Conservation (phyloP, 306 rosid genomes). For the Medicago truncatula region MtrunA17r5.0-ANR NC_053042.1:15469001-15469500, state of each 20-base stretch:
- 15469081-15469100: constrained; percentile 11
- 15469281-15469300: background rate
- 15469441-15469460: constrained; percentile 34
- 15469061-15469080: constrained; percentile 26
- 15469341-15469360: constrained; percentile 21
- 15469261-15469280: background rate
- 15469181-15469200: constrained; percentile 44
- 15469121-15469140: constrained; percentile 51
- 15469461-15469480: constrained; percentile 38
- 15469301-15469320: background rate
- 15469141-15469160: constrained; percentile 51
- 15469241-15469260: constrained; percentile 9
- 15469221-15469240: constrained; percentile 34
- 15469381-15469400: constrained; percentile 33
- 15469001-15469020: constrained; percentile 30
- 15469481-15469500: constrained; percentile 42
- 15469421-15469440: constrained; percentile 29
- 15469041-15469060: constrained; percentile 40
- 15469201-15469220: constrained; percentile 30
- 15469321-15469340: constrained; percentile 19
- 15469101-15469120: constrained; percentile 31
- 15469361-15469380: constrained; percentile 24
- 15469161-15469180: constrained; percentile 41
- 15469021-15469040: constrained; percentile 39
- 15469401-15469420: constrained; percentile 32